Percentiles rank a stretch among this genome's conserved stretches.
Conservation (phyloP, 306 rosid species). For the Luffa aegyptiaca region DNA sequence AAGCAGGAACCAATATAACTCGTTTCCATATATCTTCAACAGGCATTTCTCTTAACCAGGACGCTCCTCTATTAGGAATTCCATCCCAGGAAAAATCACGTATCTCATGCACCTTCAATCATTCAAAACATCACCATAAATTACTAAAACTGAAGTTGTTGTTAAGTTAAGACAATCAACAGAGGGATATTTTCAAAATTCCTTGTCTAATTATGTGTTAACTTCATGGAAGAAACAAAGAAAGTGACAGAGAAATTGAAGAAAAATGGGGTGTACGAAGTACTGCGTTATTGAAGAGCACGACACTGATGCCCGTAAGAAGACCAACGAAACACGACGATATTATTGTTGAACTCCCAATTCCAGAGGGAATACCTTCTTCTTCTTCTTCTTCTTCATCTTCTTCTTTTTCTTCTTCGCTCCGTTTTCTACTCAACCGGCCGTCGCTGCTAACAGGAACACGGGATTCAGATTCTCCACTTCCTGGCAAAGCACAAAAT, state of each 20-base stretch:
- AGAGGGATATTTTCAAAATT: background rate
- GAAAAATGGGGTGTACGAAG: constrained; percentile 9
- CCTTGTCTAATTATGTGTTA: background rate
- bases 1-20: constrained; percentile 65
- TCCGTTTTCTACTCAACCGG: background rate
- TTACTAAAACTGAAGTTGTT: background rate
- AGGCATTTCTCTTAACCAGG: constrained; percentile 73
- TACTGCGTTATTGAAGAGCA: constrained; percentile 64
- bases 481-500: constrained; percentile 20
- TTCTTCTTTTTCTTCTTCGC: background rate
- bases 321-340: constrained; percentile 82
- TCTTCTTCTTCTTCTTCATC: constrained; percentile 9
- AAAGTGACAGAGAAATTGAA: background rate
- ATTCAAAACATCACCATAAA: background rate
- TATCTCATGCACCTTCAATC: constrained; percentile 59
- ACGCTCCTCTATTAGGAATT: constrained; percentile 65
- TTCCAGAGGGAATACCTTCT: constrained; percentile 17
- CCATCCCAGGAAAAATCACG: constrained; percentile 78
- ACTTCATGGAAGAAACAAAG: background rate
- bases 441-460: background rate
- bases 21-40: constrained; percentile 46
- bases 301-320: constrained; percentile 74
- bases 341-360: constrained; percentile 37
- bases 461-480: constrained; percentile 14
- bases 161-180: background rate